Evolutionary conservation across 2,329 filamentous ascomycete genomes (phyloP), one percentile per base, ranked within the genome.

Genomic region (Parascedosporium putredinis): DNA sequence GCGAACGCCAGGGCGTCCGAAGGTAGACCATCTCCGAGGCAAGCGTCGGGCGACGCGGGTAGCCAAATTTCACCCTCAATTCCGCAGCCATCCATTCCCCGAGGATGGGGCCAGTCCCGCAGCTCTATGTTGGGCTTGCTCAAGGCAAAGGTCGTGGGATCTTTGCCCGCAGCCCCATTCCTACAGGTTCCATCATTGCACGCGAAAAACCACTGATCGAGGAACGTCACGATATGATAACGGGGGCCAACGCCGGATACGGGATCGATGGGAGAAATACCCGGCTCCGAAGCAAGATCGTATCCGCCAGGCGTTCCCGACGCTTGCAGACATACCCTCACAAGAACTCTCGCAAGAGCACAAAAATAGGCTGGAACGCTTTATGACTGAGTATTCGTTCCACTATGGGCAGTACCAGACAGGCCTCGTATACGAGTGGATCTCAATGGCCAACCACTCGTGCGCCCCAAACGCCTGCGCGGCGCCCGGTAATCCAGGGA

Each of bases 121-220:
- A 23, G 2, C 34, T 49, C 16, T 36, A 25, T 25, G 33, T 49
- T 16, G 25, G 18, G 3, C 27, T 10, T 7, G 25, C 36, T 4
- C 34, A 20, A 10, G 9, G 5, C n/a, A 33, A 43, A 20, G 47
- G 36, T n/a, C 47, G 34, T 12, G 46, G 46, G 16, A 24, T 48
- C n/a, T 33, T 27, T 20, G 46, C 46, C 23, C 27, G 31, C 4
- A n/a, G 23, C n/a, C 8, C 33, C 10, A 24, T 48, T 10, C 20
- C 12, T 10, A 16, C 18, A 2, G 33, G 33, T 8, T 24, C 27
- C 10, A 42, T 49, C 5, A 38, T 49, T 18, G 34, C 43, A 23
- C 24, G 36, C 10, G 47, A 49, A 36, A 29, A 68, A 14, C 65
- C 63, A 0, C 59, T 68, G 7, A 57, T 54, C 9, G 56, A 27